Conservation (phyloP, 2,329 filamentous ascomycete species). For the Triangularia setosa region DNA sequence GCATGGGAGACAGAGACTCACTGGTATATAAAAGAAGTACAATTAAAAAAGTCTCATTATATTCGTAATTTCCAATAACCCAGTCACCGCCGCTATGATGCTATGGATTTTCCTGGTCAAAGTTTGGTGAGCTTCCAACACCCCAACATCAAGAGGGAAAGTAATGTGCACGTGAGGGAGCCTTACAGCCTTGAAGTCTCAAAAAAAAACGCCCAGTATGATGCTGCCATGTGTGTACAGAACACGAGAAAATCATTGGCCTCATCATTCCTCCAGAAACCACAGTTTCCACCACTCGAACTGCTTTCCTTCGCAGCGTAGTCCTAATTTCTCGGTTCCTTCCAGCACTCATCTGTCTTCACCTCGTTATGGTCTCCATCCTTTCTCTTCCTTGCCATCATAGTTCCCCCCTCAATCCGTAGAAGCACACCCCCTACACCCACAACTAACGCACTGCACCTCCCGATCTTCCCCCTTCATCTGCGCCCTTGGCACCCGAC, state of each 20-base stretch:
- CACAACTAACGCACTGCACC: conserved; percentile 92
- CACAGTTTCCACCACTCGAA: neutral
- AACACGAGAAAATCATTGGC: neutral
- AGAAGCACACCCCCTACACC: conserved; percentile 85
- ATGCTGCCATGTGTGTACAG: neutral
- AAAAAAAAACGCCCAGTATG: neutral
- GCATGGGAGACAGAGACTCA: neutral
- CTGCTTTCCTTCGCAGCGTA: neutral
- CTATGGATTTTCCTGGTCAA: neutral
- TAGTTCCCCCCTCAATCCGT: conserved; percentile 56
- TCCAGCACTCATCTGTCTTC: too few species aligned
- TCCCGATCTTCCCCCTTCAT: conserved; percentile 79
- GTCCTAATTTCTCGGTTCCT: too few species aligned
- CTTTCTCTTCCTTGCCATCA: neutral
- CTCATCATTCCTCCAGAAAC: conserved; percentile 1
- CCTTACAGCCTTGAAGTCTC: conserved; percentile 15
- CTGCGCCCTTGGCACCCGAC: conserved; percentile 83
- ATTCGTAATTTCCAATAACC: conserved; percentile 5
- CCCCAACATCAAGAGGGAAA: conserved; percentile 9
- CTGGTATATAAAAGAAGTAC: neutral
- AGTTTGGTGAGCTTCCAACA: neutral
- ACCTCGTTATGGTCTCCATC: neutral
- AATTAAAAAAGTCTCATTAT: conserved; percentile 8
- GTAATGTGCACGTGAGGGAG: neutral
- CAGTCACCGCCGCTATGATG: neutral